Evolutionary conservation across 2,329 filamentous ascomycete genomes (phyloP), one percentile per base, ranked within the genome.

Genomic region (Talaromyces sp.): DNA sequence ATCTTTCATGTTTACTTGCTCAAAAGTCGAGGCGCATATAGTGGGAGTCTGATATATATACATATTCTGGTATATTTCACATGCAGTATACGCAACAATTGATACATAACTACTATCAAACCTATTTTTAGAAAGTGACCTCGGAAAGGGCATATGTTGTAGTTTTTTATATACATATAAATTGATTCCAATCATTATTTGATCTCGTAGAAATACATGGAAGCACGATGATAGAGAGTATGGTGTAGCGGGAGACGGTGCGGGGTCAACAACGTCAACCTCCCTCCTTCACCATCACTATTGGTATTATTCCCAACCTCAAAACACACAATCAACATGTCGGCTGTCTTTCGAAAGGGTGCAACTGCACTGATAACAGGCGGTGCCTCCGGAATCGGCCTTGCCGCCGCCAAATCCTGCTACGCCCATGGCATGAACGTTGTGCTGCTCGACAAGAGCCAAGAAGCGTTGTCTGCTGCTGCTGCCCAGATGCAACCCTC

Each of bases 301-400:
- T 36, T 8, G 1, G 8, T 12, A 36, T 36, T 36, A 1, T 7
- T 8, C 33, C 12, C 4, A 7, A 8, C 33, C 8, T 8, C 4
- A 7, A 36, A 36, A 36, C 33, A 36, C 40, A 23, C 16, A 44
- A 23, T 18, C 7, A 18, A 5, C 28, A 53, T 53, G 50, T 31
- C 50, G 50, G 12, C 57, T 1, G 61, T 62, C 5, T 62, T 62
- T 23, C 56, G 57, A 44, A 36, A 58, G 50, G 61, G 61, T 55
- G 61, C 56, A 30, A 62, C 61, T 16, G 61, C 61, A n/a, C 61
- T 62, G n/a, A 62, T 62, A 27, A 59, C 61, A 16, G 61, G 61
- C 7, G 61, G 56, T 2, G 61, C 61, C 6, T 62, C 61, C 10
- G 61, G 61, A 31, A 62, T 62, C 28, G 61, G 61, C 44, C 61